Percentiles rank a stretch among this genome's conserved stretches.
Evolutionary conservation across 345 rosid species (phyloP).

Genomic region (Eucalyptus erythrocorys): DNA sequence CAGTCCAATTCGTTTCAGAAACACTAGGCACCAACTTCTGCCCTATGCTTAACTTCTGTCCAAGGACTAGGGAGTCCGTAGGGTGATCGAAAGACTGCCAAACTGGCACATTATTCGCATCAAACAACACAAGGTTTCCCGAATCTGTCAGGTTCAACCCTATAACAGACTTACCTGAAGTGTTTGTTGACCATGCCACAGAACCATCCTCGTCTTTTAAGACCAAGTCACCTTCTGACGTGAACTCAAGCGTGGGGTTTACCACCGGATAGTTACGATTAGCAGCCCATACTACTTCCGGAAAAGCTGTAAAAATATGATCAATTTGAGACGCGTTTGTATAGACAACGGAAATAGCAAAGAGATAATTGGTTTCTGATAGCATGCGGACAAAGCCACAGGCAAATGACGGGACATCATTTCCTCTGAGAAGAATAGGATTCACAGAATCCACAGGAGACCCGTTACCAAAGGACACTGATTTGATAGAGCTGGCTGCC

Average conservation of each 20-base stretch:
- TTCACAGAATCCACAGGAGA: not conserved
- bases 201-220: not conserved
- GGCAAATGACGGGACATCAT: not conserved
- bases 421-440: not conserved
- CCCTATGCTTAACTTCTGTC: not conserved
- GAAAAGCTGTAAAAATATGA: not conserved
- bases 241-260: not conserved
- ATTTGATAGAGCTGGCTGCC: not conserved
- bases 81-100: slow-evolving; percentile 17
- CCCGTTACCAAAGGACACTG: not conserved
- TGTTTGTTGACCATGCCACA: slow-evolving; percentile 5
- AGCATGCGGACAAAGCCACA: not conserved
- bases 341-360: not conserved
- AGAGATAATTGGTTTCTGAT: not conserved
- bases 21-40: slow-evolving; percentile 1
- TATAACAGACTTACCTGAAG: not conserved
- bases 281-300: slow-evolving; percentile 13
- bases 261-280: slow-evolving; percentile 2
- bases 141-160: not conserved
- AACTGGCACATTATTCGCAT: not conserved
- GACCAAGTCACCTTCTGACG: not conserved
- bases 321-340: not conserved
- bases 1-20: not conserved
- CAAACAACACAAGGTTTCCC: slow-evolving; percentile 4
- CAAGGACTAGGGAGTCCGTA: slow-evolving; percentile 1